Conservation (phyloP, 2,329 filamentous ascomycete species). For the Trichoderma semiorbis region DNA sequence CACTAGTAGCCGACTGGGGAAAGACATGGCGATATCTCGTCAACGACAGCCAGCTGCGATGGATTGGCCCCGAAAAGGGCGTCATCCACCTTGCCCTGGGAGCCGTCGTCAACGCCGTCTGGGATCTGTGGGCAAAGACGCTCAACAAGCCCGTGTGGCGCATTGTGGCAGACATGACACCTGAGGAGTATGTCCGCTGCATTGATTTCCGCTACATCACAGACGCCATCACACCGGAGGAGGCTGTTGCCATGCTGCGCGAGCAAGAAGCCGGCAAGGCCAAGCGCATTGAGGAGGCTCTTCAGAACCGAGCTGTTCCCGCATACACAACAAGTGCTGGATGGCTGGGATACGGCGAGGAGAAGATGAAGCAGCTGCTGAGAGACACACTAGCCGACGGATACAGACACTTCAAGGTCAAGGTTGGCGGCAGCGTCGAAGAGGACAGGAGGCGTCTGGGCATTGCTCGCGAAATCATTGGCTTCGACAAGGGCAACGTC, state of each 20-base stretch:
- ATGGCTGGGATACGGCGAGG: conserved; percentile 87
- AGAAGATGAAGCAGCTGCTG: conserved; percentile 76
- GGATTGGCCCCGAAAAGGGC: conserved; percentile 92
- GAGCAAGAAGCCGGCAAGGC: conserved; percentile 65
- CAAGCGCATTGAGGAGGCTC: conserved; percentile 68
- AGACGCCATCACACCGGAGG: conserved; percentile 83
- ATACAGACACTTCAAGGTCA: conserved; percentile 86
- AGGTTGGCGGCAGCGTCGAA: conserved; percentile 73
- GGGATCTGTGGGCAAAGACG: conserved; percentile 92
- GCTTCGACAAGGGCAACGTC: conserved; percentile 77
- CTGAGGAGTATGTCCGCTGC: conserved; percentile 80
- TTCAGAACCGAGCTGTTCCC: conserved; percentile 71
- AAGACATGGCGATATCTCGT: conserved; percentile 90
- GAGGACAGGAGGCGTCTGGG: conserved; percentile 66
- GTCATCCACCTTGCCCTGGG: conserved; percentile 90
- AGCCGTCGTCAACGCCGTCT: conserved; percentile 85
- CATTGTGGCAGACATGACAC: conserved; percentile 84
- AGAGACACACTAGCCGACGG: conserved; percentile 71
- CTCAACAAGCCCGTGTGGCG: conserved; percentile 86
- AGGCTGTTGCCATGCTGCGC: conserved; percentile 70
- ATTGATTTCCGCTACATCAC: conserved; percentile 96
- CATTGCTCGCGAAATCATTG: conserved; percentile 76
- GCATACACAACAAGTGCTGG: conserved; percentile 89
- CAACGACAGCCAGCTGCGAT: conserved; percentile 82
- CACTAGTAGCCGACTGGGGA: conserved; percentile 77